Evolutionary conservation across 352 stramenopile species (phyloP), one percentile per base, ranked within the genome.

Genomic region (Phytophthora agathidicida): DNA sequence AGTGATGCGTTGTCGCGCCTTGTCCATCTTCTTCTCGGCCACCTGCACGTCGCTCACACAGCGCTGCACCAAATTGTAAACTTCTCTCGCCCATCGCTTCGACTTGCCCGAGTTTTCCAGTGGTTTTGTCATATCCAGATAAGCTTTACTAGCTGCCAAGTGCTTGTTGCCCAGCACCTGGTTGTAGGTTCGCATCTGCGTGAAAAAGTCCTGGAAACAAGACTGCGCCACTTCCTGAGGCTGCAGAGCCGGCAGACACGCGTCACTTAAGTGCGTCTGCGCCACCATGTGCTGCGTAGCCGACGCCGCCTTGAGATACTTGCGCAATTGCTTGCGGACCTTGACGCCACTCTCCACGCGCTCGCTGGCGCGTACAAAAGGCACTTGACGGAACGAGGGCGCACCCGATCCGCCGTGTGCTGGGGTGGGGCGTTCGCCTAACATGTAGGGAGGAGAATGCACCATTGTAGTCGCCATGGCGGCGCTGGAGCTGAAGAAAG

Each of bases 21-120:
- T 89, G 36, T 91, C 83, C 77, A 93, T 93, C 61, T 91, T 91
- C 54, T 80, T 83, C 45, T 93, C 83, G 4, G 81, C 80, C 16
- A 77, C 5, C 10, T 64, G 63, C 19, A 94, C 86, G 39, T 94
- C 83, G 32, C 81, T 65, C 24, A 94, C 86, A 55, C 83, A 85
- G 37, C 82, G 81, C 53, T 94, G 86, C 28, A 94, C 83, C 4
- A 79, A 51, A 33, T 94, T 93, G 67, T 94, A 93, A 7, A 77
- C 75, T 30, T 94, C 86, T 32, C 79, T 64, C 7, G 78, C 76
- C 86, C 86, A 94, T 39, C 91, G 89, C 11, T 71, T 69, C 22
- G 84, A 82, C 26, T 86, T 86, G 16, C 79, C 80, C 11, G 83
- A 82, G 56, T 93, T 77, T 24, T 94, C 83, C 5, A 94, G 80